phyloP scores from a whole-genome alignment of 345 rosid species.

The Euphorbia pulcherrima region DNA sequence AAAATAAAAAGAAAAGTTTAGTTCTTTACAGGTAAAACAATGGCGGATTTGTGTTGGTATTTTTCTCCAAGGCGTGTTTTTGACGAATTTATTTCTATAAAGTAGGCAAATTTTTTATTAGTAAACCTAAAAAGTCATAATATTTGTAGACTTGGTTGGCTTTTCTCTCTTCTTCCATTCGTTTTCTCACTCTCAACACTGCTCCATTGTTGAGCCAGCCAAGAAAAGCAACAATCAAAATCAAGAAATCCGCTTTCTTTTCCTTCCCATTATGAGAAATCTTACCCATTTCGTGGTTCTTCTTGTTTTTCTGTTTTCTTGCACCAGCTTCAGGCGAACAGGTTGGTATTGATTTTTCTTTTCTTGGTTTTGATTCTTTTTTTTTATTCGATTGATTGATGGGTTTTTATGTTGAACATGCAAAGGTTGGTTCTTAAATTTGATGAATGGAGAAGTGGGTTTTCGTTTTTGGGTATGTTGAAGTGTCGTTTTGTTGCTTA shows the following conservation, averaged over 20 bases:
- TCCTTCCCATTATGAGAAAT: slow-evolving; percentile 22
- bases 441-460: slow-evolving; percentile 15
- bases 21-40: slow-evolving; percentile 6
- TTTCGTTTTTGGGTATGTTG: slow-evolving; percentile 1
- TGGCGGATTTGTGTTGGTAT: not conserved
- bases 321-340: slow-evolving; percentile 40
- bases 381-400: too few species aligned
- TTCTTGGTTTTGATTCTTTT: slow-evolving; percentile 7
- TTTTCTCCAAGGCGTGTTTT: not conserved
- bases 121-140: slow-evolving; percentile 13
- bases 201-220: not conserved
- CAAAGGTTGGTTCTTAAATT: slow-evolving; percentile 15
- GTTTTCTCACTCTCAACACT: not conserved
- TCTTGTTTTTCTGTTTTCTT: slow-evolving; percentile 40
- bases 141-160: slow-evolving; percentile 5
- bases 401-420: not conserved
- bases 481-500: not conserved
- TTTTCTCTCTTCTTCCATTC: not conserved
- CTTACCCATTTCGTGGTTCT: slow-evolving; percentile 30
- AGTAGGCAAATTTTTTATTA: slow-evolving; percentile 16
- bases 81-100: not conserved
- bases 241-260: slow-evolving; percentile 36
- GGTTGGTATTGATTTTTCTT: slow-evolving; percentile 35
- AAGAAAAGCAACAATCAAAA: slow-evolving; percentile 4
- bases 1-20: not conserved